A percentile compares a stretch with the other conserved stretches of the same genome.
Evolutionary conservation across 768 basidiomycete species (phyloP).

Genomic region (Tephrocybe rancida): DNA sequence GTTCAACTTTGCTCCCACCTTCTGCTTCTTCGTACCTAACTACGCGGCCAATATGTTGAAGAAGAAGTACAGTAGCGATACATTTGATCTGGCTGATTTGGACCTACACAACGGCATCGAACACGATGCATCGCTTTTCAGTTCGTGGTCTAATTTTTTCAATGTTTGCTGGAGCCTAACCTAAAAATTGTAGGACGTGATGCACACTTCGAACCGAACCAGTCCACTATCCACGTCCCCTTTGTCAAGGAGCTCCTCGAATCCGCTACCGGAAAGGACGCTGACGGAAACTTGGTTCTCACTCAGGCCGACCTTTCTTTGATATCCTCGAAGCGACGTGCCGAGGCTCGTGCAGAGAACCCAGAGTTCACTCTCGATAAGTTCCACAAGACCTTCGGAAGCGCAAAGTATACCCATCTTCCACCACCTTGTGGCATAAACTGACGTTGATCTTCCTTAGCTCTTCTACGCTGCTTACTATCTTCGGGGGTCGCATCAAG

Average conservation of each 20-base stretch:
- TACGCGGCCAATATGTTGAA: conserved; percentile 59
- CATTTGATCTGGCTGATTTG: conserved; percentile 67
- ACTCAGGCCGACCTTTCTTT: conserved; percentile 61
- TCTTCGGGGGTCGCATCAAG: conserved; percentile 64
- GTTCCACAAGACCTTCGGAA: conserved; percentile 64
- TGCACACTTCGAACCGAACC: conserved; percentile 45
- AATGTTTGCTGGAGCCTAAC: neutral
- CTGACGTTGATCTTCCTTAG: conserved; percentile 30
- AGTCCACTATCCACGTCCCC: conserved; percentile 49
- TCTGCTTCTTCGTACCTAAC: conserved; percentile 68
- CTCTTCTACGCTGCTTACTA: conserved; percentile 61
- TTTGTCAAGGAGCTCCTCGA: conserved; percentile 59
- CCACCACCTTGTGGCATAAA: neutral
- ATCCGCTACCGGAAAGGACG: conserved; percentile 60
- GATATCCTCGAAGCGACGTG: conserved; percentile 61
- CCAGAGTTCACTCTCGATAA: conserved; percentile 52
- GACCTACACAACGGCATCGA: conserved; percentile 78
- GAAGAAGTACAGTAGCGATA: conserved; percentile 58
- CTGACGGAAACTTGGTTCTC: conserved; percentile 46
- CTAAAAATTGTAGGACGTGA: conserved; percentile 42
- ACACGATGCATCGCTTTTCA: conserved; percentile 64
- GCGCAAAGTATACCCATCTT: conserved; percentile 55
- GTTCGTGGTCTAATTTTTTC: conserved; percentile 39
- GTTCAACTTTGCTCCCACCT: conserved; percentile 72
- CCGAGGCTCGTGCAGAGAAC: conserved; percentile 54